Percentiles rank a stretch among this genome's conserved stretches.
Conservation (phyloP, 148 eudicot genomes). For the Cornus florida region DNA sequence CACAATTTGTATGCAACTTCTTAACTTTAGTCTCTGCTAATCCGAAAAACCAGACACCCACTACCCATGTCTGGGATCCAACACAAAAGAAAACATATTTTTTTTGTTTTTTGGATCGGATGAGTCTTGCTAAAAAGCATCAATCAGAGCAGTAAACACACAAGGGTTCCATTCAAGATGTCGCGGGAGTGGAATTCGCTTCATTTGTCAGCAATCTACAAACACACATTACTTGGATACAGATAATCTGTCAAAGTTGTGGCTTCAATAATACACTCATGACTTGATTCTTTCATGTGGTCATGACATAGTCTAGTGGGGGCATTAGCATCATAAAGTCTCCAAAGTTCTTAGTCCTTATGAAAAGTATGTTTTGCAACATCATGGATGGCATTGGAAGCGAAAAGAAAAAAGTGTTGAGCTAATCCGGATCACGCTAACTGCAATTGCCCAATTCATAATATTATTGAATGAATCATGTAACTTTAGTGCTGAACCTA, state of each 20-base stretch:
- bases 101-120: conserved; percentile 15
- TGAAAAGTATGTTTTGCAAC: neutral
- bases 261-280: conserved; percentile 18
- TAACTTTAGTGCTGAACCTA: neutral
- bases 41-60: conserved; percentile 35
- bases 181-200: conserved; percentile 10
- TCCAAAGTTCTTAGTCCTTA: neutral
- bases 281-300: conserved; percentile 8
- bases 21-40: conserved; percentile 20
- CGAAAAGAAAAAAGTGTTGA: neutral
- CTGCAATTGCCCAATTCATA: neutral
- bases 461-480: neutral
- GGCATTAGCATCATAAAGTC: neutral
- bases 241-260: conserved; percentile 13
- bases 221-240: neutral
- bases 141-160: neutral
- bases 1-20: conserved; percentile 11
- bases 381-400: neutral
- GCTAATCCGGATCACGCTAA: no score
- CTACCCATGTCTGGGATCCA: conserved; percentile 31
- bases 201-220: conserved; percentile 17
- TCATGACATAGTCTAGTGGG: conserved; percentile 9
- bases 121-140: neutral
- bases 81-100: conserved; percentile 4
- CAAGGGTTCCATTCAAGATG: conserved; percentile 6